These are phyloP conservation scores for Ilex asprella DNA, from an alignment of 257 asterid genomes.

Conservation along the genomic window DNA sequence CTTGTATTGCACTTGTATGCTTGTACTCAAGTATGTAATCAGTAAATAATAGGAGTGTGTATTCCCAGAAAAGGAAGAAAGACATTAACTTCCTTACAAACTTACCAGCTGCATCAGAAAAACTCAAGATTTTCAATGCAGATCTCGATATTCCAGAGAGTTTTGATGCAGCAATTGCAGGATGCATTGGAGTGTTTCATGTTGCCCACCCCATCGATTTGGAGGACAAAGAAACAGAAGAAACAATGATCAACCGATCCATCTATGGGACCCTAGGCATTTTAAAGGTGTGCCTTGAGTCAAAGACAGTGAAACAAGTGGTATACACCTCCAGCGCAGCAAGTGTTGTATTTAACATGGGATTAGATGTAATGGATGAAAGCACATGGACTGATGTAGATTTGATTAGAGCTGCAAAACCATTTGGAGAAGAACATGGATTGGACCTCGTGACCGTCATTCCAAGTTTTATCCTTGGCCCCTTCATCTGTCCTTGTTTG, in stretches of 20 bases:
- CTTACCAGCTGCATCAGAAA: neutral
- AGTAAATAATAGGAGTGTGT: no score
- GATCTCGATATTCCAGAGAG: neutral
- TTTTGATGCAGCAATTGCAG: neutral
- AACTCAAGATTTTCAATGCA: neutral
- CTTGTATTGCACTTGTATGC: no score
- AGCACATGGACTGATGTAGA: neutral
- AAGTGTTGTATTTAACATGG: neutral
- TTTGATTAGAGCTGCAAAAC: neutral
- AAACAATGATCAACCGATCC: neutral
- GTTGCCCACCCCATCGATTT: neutral
- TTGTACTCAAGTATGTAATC: no score
- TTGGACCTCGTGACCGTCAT: neutral
- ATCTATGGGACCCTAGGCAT: neutral
- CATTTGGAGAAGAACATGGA: neutral
- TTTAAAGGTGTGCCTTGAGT: neutral
- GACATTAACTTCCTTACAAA: neutral
- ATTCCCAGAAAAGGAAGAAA: neutral
- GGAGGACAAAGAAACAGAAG: neutral
- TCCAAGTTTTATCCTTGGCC: neutral
- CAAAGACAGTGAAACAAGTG: neutral
- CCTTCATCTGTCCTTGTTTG: neutral
- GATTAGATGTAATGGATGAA: neutral
- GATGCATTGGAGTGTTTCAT: neutral
- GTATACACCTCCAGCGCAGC: neutral